Conservation (phyloP, 441 rosid species). For the Geranium incanum region DNA sequence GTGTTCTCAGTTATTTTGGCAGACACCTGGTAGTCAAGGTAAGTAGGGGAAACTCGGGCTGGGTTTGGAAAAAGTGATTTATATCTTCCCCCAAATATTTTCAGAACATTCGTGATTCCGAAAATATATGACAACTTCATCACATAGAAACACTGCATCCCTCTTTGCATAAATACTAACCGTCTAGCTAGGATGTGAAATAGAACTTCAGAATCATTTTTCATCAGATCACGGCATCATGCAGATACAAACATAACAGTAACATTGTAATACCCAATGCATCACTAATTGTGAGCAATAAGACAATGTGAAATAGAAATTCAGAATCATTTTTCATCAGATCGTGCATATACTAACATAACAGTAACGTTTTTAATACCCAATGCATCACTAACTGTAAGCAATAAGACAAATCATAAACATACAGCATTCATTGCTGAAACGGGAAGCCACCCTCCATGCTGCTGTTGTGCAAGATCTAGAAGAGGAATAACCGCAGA, state of each 20-base stretch:
- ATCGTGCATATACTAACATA: neutral
- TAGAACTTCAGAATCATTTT: too few relatives aligned
- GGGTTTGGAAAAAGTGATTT: too few relatives aligned
- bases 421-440: conserved; percentile 95
- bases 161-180: neutral
- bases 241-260: neutral
- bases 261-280: neutral
- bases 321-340: neutral
- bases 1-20: too few relatives aligned
- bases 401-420: neutral
- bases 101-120: too few relatives aligned
- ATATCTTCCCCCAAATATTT: too few relatives aligned
- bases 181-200: neutral
- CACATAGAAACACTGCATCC: neutral
- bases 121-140: too few relatives aligned
- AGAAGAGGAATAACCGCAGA: conserved; percentile 94
- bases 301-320: too few relatives aligned
- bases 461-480: conserved; percentile 99
- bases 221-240: neutral
- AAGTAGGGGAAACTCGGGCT: too few relatives aligned
- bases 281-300: neutral
- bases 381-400: neutral
- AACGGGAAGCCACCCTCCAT: conserved; percentile 99
- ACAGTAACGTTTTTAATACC: neutral
- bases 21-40: too few relatives aligned